Conservation (phyloP, 2,329 filamentous ascomycete species). For the Arachnomyces sp. region DNA sequence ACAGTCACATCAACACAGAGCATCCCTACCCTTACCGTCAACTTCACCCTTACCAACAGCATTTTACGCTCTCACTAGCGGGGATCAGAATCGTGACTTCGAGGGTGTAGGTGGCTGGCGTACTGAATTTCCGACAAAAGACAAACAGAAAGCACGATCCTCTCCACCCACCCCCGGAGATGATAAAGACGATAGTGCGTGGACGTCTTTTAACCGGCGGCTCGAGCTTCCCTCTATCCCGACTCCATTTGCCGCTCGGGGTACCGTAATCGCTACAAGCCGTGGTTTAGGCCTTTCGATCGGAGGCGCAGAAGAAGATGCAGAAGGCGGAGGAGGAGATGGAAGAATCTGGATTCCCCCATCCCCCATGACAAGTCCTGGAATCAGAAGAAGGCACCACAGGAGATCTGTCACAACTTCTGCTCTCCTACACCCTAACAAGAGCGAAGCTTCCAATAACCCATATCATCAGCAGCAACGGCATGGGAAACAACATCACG, state of each 20-base stretch:
- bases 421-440: constrained; percentile 8
- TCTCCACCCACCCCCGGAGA: constrained; percentile 19
- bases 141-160: constrained; percentile 15
- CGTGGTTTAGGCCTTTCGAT: constrained; percentile 3
- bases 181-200: constrained; percentile 28
- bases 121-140: constrained; percentile 14
- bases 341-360: constrained; percentile 1
- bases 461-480: too few relatives aligned
- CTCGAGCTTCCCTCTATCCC: constrained; percentile 31
- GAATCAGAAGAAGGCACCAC: constrained; percentile 18
- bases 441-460: too few relatives aligned
- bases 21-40: constrained; percentile 6
- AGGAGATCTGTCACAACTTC: constrained; percentile 29
- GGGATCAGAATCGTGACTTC: constrained; percentile 33
- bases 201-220: constrained; percentile 32
- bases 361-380: constrained; percentile 3
- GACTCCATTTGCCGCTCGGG: constrained; percentile 13
- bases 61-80: constrained; percentile 23
- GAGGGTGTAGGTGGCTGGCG: constrained; percentile 39
- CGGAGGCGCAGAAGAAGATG: background rate
- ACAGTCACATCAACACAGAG: constrained; percentile 1
- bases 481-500: too few relatives aligned
- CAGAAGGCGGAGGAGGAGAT: too few relatives aligned
- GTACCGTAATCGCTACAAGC: constrained; percentile 7
- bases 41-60: constrained; percentile 13